Base-by-base conservation (phyloP, 2,329 filamentous ascomycete species). In the Coniochaeta ligniaria region DNA sequence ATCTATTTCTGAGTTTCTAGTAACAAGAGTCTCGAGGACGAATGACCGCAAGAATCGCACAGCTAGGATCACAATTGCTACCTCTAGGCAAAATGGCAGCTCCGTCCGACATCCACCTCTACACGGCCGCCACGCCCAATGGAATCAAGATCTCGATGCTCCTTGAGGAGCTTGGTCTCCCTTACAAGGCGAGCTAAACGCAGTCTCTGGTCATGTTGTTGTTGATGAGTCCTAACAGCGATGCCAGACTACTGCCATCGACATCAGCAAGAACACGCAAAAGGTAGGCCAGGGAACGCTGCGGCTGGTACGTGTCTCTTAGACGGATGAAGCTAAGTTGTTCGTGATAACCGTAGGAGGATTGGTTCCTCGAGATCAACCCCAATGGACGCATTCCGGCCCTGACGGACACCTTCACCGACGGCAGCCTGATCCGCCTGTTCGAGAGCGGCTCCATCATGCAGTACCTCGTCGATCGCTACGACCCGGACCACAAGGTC, bases 361-460 rank as follows among this genome's bases (percentile, higher is more conserved):
- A 84, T 17, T 96, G 91, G 91, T 97, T 94, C 76, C 83, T 96
- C 31, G 86, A 87, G 59, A 96, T 96, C 76, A 96, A 96, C 75
- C 92, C 92, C 64, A 96, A 96, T 73, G 92, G 92, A 65, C 89
- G 92, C 66, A 96, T 96, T 68, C 93, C 92, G 4, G 92, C 92
- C 61, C 69, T 96, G 58, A 95, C 90, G 8, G 92, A 96, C 75
- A 90, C 81, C 7, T 88, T 90, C 72, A 79, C 80, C 6, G 87
- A 95, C 72, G 90, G 91, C 66, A 78, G 89, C 72, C 78, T 79
- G 36, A 91, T 96, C 71, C 81, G 83, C 61, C 73, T 96, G 20
- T 96, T 96, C 70, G 92, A 96, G 75, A 90, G 86, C 64, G 92
- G 91, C 61, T 85, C 88, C 64, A 95, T 96, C 71, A 79, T 96